Conservation (phyloP, 768 basidiomycete genomes). For the Pleurotus platypus region DNA sequence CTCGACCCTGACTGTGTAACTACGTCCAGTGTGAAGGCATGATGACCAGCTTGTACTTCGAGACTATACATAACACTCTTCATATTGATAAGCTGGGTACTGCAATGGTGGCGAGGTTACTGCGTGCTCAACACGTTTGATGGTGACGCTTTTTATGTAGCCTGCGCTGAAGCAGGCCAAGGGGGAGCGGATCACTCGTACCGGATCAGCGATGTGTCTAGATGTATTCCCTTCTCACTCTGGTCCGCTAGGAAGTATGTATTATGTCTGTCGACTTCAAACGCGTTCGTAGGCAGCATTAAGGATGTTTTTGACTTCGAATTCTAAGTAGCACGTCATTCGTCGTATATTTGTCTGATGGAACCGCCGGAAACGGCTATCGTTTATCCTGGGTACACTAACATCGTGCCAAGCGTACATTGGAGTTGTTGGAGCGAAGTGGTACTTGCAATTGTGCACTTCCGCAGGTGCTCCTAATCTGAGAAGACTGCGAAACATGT, state of each 20-base stretch:
- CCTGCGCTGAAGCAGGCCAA: too few species aligned
- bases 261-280: background rate
- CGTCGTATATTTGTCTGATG: background rate
- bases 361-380: background rate
- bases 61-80: too few species aligned
- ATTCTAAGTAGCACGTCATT: too few species aligned
- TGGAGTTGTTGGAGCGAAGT: background rate
- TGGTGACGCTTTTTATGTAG: too few species aligned
- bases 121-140: too few species aligned
- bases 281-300: background rate
- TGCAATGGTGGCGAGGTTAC: too few species aligned
- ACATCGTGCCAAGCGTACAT: background rate
- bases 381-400: too few species aligned
- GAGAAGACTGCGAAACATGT: background rate
- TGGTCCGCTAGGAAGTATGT: background rate
- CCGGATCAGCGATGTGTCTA: background rate
- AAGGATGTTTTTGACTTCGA: background rate
- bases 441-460: background rate
- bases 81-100: too few species aligned
- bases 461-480: background rate
- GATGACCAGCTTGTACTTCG: too few species aligned
- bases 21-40: too few species aligned
- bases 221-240: background rate
- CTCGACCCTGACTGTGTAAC: too few species aligned
- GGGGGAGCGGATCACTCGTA: constrained; percentile 1